Conservation (phyloP, 225 moss, liverwort and hornwort species). For the Polytrichum formosum region DNA sequence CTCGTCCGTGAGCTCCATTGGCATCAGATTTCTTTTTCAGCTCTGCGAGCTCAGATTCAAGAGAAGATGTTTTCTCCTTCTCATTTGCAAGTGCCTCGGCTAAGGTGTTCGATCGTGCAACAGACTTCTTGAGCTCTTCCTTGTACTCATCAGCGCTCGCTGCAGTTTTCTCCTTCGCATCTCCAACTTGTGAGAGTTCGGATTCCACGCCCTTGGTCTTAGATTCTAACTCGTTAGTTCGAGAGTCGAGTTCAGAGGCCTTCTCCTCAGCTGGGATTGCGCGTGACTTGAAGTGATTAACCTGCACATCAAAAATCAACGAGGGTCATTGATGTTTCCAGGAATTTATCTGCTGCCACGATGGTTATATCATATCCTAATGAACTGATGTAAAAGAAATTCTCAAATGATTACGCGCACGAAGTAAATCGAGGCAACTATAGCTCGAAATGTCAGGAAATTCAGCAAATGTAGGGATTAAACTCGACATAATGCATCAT, state of each 20-base stretch:
- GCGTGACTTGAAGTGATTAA: constrained; percentile 53
- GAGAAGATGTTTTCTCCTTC: constrained; percentile 28
- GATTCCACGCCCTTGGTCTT: constrained; percentile 20
- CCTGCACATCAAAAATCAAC: not conserved
- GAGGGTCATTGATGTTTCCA: too few species aligned
- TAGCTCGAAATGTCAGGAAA: too few species aligned
- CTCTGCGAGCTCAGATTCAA: constrained; percentile 30
- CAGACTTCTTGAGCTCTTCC: constrained; percentile 38
- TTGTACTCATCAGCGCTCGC: constrained; percentile 24
- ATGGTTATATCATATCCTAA: too few species aligned
- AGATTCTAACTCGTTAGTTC: constrained; percentile 14
- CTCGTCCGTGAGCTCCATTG: constrained; percentile 48
- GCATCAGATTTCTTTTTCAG: constrained; percentile 41
- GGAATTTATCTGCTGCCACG: too few species aligned
- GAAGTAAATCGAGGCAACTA: too few species aligned
- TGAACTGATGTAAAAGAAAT: too few species aligned
- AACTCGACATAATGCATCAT: too few species aligned
- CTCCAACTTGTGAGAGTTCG: constrained; percentile 27
- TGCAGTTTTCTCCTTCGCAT: constrained; percentile 27
- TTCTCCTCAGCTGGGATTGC: constrained; percentile 60
- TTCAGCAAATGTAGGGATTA: too few species aligned
- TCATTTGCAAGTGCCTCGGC: constrained; percentile 45
- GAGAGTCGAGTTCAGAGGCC: constrained; percentile 28
- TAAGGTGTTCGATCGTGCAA: constrained; percentile 38
- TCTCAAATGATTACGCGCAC: too few species aligned